These are phyloP conservation scores for Hemileccinum impolitum DNA, from an alignment of 768 basidiomycete species.

Conservation along the genomic window DNA sequence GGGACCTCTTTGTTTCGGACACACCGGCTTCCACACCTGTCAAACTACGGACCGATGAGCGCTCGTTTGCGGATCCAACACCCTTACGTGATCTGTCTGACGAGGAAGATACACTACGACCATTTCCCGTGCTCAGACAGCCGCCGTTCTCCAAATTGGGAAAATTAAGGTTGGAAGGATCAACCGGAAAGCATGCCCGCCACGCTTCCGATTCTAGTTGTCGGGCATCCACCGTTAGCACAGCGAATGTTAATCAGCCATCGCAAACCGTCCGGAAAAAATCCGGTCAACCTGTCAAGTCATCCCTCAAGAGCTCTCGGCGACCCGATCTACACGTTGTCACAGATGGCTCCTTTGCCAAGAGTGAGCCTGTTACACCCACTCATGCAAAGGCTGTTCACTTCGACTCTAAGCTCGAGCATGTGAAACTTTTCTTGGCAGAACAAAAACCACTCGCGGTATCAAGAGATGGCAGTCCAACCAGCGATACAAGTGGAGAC, in stretches of 20 bases:
- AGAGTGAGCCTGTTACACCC: conserved; percentile 83
- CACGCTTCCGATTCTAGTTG: conserved; percentile 22
- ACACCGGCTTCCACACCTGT: conserved; percentile 39
- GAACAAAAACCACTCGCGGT: conserved; percentile 96
- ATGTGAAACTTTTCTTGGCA: conserved; percentile 90
- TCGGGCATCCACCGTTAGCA: background rate
- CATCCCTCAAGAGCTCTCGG: conserved; percentile 76
- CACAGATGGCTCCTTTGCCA: conserved; percentile 44
- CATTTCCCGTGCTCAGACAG: conserved; percentile 22
- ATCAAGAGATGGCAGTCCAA: conserved; percentile 85
- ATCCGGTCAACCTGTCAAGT: conserved; percentile 89
- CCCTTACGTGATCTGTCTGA: conserved; percentile 30
- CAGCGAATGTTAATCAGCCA: conserved; percentile 1
- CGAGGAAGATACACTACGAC: conserved; percentile 23
- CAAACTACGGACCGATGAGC: conserved; percentile 11
- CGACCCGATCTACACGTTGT: conserved; percentile 53
- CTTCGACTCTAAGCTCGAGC: conserved; percentile 89
- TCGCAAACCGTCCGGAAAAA: conserved; percentile 74
- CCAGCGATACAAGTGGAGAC: conserved; percentile 78
- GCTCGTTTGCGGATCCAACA: conserved; percentile 12
- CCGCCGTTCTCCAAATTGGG: conserved; percentile 18
- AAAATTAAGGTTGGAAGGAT: conserved; percentile 26
- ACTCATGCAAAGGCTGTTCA: conserved; percentile 81
- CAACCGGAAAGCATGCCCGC: conserved; percentile 15
- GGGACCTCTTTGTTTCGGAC: conserved; percentile 37